These are phyloP conservation scores for Coffea humblotiana DNA, from an alignment of 305 asterid genomes.

Conservation along the genomic window DNA sequence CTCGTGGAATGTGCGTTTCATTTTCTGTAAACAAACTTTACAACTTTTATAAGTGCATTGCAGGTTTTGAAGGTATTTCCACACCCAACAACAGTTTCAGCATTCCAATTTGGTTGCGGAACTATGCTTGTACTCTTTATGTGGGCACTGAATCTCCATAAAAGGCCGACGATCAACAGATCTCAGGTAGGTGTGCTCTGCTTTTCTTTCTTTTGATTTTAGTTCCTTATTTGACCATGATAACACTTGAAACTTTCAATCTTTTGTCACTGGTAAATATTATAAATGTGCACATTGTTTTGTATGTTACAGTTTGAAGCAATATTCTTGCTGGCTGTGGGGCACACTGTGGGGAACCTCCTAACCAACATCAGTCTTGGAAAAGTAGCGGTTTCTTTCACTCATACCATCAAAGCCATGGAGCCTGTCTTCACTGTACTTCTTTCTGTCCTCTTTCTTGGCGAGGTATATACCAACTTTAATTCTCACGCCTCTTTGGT, in stretches of 20 bases:
- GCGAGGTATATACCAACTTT: slow-evolving; percentile 49
- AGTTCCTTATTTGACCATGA: neutral
- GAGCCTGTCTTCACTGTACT: slow-evolving; percentile 93
- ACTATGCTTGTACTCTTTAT: slow-evolving; percentile 49
- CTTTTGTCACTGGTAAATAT: neutral
- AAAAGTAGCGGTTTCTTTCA: slow-evolving; percentile 89
- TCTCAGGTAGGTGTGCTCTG: slow-evolving; percentile 48
- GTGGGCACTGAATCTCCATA: slow-evolving; percentile 81
- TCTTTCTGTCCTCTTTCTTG: slow-evolving; percentile 61
- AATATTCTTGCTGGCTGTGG: slow-evolving; percentile 59
- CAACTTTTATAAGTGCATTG: neutral
- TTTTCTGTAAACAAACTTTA: neutral
- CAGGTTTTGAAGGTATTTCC: slow-evolving; percentile 78
- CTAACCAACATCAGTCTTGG: slow-evolving; percentile 87
- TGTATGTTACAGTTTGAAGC: slow-evolving; percentile 42
- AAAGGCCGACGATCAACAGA: slow-evolving; percentile 57
- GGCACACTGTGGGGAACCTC: slow-evolving; percentile 80
- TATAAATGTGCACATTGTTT: neutral
- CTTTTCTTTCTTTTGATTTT: too few species aligned
- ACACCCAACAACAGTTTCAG: slow-evolving; percentile 75
- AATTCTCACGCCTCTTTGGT: neutral
- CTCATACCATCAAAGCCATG: slow-evolving; percentile 96
- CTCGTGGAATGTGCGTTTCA: neutral
- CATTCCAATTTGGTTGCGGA: slow-evolving; percentile 86
- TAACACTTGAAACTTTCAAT: neutral